phyloP scores from a whole-genome alignment of 306 rosid genomes.

The Crataegus laevigata region DNA sequence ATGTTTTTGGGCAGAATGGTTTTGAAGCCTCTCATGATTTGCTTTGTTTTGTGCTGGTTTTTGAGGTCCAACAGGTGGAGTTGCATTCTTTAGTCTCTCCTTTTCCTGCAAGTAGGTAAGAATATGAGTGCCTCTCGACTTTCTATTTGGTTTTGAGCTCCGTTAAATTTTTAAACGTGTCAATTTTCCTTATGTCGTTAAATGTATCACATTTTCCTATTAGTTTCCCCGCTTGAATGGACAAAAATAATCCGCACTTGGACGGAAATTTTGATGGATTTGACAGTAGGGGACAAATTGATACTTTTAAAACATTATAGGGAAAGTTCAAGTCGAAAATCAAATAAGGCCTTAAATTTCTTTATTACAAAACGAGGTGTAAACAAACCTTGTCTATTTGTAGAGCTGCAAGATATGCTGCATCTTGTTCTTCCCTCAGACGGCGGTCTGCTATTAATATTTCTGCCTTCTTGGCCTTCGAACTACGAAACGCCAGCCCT shows the following conservation, averaged over 20 bases:
- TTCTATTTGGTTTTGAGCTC: neutral
- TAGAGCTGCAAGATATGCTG: constrained; percentile 65
- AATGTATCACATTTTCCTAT: neutral
- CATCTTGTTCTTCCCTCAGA: constrained; percentile 77
- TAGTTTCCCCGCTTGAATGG: neutral
- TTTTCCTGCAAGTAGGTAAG: constrained; percentile 36
- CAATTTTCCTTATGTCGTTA: neutral
- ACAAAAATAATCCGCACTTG: too few species aligned
- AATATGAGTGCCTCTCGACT: neutral
- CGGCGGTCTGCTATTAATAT: constrained; percentile 54
- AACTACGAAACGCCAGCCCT: constrained; percentile 64
- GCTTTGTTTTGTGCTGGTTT: constrained; percentile 23
- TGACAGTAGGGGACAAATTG: too few species aligned
- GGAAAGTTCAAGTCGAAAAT: too few species aligned
- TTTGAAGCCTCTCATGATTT: constrained; percentile 33
- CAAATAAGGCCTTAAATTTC: neutral
- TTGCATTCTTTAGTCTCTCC: constrained; percentile 28
- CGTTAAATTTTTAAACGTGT: neutral
- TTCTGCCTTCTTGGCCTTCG: constrained; percentile 39
- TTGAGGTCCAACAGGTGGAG: constrained; percentile 24
- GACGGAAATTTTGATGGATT: too few species aligned
- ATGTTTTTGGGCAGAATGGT: constrained; percentile 19
- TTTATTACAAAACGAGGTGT: neutral
- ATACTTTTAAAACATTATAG: too few species aligned
- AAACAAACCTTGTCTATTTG: constrained; percentile 47